Evolutionary conservation across 2,329 filamentous ascomycete genomes (phyloP), one percentile per base, ranked within the genome.

Genomic region (Aspergillus pseudotamarii): DNA sequence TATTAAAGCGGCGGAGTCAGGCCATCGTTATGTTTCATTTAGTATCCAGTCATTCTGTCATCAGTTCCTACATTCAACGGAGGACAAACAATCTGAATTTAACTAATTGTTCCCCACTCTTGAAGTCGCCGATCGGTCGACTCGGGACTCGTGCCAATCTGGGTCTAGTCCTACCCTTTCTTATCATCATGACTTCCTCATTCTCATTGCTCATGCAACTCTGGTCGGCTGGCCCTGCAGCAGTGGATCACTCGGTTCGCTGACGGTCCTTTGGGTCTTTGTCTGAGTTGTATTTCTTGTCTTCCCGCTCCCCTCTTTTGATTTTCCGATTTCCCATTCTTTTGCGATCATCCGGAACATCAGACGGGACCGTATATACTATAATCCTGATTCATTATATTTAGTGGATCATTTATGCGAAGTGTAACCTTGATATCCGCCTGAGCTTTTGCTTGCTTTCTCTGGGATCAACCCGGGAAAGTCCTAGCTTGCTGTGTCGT

Each of bases 281-380:
- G n/a, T 55, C 30, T 54, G 51, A 55, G 51, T 55, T 55, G 51
- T 54, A 36, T 36, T 55, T 36, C 32, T 55, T 21, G 48, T 51
- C 51, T 21, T 32, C 30, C 32, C 51, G 34, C 41, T 55, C 51
- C 32, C 51, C 34, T 55, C 34, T 38, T 38, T 41, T 41, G 19
- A 14, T 55, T 54, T 34, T 55, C 12, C 38, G 23, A n/a, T 54
- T 54, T 51, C 10, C 11, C 2, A 30, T 32, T 32, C 28, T 21
- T 30, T 51, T 51, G 48, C 48, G 48, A 32, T 30, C 48, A 34
- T 32, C 28, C 28, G 14, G 16, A 34, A 51, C 26, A n/a, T 32
- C 28, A 11, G 19, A 51, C 48, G n/a, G 19, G 30, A 19, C 28
- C 28, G 36, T 55, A 55, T 55, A 36, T 26, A 14, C n/a, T 38